These are phyloP conservation scores for Diaporthe ampelina DNA, from an alignment of 2,329 filamentous ascomycete genomes.

Conservation along the genomic window DNA sequence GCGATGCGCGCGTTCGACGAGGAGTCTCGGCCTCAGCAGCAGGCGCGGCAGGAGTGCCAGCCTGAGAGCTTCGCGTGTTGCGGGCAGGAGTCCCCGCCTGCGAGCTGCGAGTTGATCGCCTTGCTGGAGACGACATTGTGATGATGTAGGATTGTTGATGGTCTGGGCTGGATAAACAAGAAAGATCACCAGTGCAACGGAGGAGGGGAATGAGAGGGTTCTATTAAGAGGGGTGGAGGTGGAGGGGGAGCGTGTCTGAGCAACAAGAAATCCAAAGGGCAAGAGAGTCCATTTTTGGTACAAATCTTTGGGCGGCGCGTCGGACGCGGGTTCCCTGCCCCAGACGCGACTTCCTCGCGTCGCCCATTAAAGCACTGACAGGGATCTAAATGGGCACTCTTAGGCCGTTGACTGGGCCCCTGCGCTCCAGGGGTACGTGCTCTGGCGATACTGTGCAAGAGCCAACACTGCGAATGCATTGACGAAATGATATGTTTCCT, in stretches of 20 bases:
- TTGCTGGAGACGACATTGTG: constrained; percentile 74
- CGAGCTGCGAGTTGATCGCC: constrained; percentile 67
- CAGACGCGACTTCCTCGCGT: constrained; percentile 26
- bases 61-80: constrained; percentile 49
- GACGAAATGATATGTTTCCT: not conserved
- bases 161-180: constrained; percentile 8
- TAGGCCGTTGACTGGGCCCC: constrained; percentile 8
- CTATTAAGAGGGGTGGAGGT: not conserved
- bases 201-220: not conserved
- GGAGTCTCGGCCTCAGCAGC: constrained; percentile 36
- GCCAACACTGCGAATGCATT: not conserved
- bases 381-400: constrained; percentile 22
- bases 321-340: constrained; percentile 10
- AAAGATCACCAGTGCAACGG: constrained; percentile 18
- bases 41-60: constrained; percentile 36
- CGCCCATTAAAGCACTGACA: constrained; percentile 31
- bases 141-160: constrained; percentile 32
- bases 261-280: constrained; percentile 1
- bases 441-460: not conserved
- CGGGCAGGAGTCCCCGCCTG: constrained; percentile 63
- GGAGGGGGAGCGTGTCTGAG: constrained; percentile 15
- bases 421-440: not conserved
- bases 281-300: constrained; percentile 27
- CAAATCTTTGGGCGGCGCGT: constrained; percentile 33
- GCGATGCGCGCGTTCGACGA: constrained; percentile 59